Conservation (phyloP, 495 filamentous ascomycete genomes). For the Xylaria grammica region DNA sequence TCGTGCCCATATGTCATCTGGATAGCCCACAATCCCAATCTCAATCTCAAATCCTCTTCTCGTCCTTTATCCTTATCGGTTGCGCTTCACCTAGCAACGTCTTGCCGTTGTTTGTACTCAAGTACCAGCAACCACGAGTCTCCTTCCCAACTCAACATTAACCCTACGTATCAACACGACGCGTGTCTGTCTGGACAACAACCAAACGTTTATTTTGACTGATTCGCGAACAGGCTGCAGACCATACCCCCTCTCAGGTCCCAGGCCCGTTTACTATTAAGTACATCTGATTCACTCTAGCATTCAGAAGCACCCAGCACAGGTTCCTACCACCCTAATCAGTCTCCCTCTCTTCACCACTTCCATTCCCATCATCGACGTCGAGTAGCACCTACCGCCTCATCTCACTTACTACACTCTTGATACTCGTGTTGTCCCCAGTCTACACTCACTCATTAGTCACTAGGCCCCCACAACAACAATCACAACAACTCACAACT, state of each 20-base stretch:
- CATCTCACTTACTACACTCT: neutral
- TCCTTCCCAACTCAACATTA: neutral
- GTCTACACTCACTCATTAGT: neutral
- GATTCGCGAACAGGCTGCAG: neutral
- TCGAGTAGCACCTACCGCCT: neutral
- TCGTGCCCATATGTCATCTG: neutral
- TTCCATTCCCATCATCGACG: neutral
- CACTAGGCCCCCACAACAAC: neutral
- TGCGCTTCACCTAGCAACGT: conserved; percentile 9
- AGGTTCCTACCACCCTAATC: neutral
- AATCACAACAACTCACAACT: neutral
- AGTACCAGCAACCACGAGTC: neutral
- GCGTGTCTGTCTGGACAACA: too few relatives aligned
- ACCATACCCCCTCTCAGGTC: neutral
- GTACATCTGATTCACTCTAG: neutral
- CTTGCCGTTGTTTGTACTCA: neutral
- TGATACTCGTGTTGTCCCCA: neutral
- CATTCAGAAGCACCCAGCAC: neutral
- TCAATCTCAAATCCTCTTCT: too few relatives aligned
- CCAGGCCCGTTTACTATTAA: too few relatives aligned
- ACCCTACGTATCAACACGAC: neutral
- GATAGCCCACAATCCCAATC: neutral
- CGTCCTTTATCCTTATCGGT: neutral
- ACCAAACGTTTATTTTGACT: neutral
- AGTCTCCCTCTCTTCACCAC: neutral